These are phyloP conservation scores for Craspedostauros australis DNA, from an alignment of 108 stramenopile species.

Conservation along the genomic window DNA sequence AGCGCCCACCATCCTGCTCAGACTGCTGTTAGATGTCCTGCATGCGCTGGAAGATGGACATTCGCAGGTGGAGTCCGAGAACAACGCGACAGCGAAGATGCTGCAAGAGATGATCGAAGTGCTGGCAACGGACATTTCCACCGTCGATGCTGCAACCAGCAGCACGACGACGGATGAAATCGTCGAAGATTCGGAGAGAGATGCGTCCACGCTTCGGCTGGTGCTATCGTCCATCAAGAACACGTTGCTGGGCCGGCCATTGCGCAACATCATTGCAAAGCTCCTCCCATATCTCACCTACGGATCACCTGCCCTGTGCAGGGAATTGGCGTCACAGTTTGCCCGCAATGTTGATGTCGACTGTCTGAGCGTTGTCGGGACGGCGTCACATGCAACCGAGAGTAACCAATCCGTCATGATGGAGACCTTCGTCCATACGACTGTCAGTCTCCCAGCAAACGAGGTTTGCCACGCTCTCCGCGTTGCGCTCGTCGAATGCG, in stretches of 20 bases:
- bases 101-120: constrained; percentile 76
- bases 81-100: constrained; percentile 52
- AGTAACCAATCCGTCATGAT: constrained; percentile 33
- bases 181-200: constrained; percentile 25
- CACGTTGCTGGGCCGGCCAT: constrained; percentile 52
- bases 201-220: constrained; percentile 57
- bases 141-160: constrained; percentile 18
- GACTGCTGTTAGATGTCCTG: constrained; percentile 68
- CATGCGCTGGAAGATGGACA: constrained; percentile 58
- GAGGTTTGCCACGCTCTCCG: constrained; percentile 70
- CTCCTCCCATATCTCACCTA: constrained; percentile 81
- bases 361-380: constrained; percentile 16
- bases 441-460: constrained; percentile 65
- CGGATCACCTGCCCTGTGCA: constrained; percentile 56
- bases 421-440: constrained; percentile 79
- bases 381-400: constrained; percentile 8
- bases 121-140: constrained; percentile 67
- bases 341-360: constrained; percentile 49
- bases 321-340: constrained; percentile 63
- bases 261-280: constrained; percentile 79
- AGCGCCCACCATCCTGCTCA: constrained; percentile 71
- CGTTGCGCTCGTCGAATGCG: constrained; percentile 49
- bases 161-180: neutral
- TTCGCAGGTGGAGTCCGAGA: constrained; percentile 17
- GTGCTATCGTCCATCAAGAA: constrained; percentile 63